Evolutionary conservation across 2,329 filamentous ascomycete genomes (phyloP), one percentile per base, ranked within the genome.

Genomic region (Didymella arachidicola): DNA sequence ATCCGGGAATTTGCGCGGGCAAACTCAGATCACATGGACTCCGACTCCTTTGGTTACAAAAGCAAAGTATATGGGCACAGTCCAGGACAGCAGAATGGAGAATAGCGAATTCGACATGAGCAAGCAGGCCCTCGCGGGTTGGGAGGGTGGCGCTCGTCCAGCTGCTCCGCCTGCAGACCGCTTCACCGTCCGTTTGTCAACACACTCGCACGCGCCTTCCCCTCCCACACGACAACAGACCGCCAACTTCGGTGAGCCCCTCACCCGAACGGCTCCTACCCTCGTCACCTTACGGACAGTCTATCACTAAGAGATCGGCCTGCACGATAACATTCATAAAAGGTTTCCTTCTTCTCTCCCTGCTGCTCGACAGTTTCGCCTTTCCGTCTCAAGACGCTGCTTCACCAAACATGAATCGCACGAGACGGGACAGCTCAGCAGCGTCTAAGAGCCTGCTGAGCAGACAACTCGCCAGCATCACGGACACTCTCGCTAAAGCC

Each of bases 381-480:
- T 14, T 30, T 8, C 38, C 36, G 3, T 14, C 19, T 19, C 25
- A 19, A 7, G 18, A 39, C 36, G 36, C 36, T n/a, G 18, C 10
- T 19, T 39, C n/a, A n/a, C 18, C 38, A 19, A 16, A n/a, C 22
- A 61, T 60, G 56, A 18, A 53, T 19, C 38, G 19, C 1, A 39
- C 50, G 44, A 30, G 25, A 29, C 27, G 29, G 25, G 42, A 26
- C 3, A 19, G 39, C 14, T 43, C 60, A 1, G 39, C 29, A 32
- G 30, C 49, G n/a, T 54, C 44, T 16, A 63, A 45, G 7, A 45
- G 43, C 14, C 27, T 68, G 3, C 55, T 65, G 11, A 49, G 36
- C 29, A 62, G 50, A 14, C 68, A 70, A 12, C 43, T 71, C 8
- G 62, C 60, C 7, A 64, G 30, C 47, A 71, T 70, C 29, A 54